These are phyloP conservation scores for Sclerotinia nivalis DNA, from an alignment of 2,329 filamentous ascomycete genomes.

Conservation along the genomic window DNA sequence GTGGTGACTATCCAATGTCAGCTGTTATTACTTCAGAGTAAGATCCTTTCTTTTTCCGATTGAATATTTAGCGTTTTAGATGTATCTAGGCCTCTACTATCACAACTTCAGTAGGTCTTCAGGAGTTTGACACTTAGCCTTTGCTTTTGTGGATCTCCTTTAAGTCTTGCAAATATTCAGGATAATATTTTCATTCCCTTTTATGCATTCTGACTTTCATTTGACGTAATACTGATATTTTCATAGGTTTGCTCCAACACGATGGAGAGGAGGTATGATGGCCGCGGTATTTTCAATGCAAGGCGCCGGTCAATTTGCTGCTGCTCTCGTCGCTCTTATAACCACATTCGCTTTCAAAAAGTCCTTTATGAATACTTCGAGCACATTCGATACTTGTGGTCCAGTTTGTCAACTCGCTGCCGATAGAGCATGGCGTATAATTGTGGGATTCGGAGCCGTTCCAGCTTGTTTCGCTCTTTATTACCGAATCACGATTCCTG, in stretches of 20 bases:
- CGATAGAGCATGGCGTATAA: conserved; percentile 79
- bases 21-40: conserved; percentile 71
- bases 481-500: conserved; percentile 81
- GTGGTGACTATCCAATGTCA: conserved; percentile 79
- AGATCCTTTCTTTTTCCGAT: conserved; percentile 29
- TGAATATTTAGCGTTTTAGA: not conserved
- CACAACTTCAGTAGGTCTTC: too few relatives aligned
- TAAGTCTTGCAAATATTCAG: not conserved
- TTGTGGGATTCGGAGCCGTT: conserved; percentile 76
- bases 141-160: not conserved
- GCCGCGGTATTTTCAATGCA: conserved; percentile 84
- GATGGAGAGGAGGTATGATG: conserved; percentile 82
- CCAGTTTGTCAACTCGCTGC: conserved; percentile 67
- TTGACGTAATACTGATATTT: not conserved
- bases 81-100: not conserved
- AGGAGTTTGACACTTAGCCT: too few relatives aligned
- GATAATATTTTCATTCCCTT: not conserved
- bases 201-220: not conserved
- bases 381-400: conserved; percentile 54
- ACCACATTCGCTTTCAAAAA: conserved; percentile 64
- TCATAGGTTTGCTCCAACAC: conserved; percentile 71
- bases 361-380: conserved; percentile 48
- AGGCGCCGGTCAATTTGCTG: conserved; percentile 73
- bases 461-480: conserved; percentile 80
- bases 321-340: conserved; percentile 69